Conservation (phyloP, 192 early-diverging fungal genomes). For the Piromyces finnis region DNA sequence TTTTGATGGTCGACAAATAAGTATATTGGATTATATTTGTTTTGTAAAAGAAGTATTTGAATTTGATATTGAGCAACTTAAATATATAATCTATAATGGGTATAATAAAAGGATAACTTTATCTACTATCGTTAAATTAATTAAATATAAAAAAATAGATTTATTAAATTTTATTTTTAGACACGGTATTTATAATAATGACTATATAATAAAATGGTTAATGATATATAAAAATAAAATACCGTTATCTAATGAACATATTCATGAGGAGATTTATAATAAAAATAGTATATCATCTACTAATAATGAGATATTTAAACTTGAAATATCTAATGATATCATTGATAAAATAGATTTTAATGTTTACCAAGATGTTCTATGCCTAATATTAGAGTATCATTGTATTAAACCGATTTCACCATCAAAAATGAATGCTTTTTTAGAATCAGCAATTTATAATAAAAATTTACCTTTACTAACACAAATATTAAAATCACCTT, state of each 20-base stretch:
- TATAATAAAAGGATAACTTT: neutral
- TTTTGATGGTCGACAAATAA: neutral
- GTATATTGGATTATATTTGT: neutral
- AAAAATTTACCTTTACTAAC: too few relatives aligned
- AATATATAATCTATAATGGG: neutral
- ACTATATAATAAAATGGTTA: neutral
- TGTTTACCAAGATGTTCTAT: too few relatives aligned
- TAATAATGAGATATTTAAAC: neutral
- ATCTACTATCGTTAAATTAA: neutral
- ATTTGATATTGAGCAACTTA: neutral
- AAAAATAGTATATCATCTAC: neutral
- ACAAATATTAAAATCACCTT: too few relatives aligned
- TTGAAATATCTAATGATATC: neutral
- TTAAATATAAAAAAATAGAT: neutral
- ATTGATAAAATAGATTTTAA: too few relatives aligned
- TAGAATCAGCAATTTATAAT: too few relatives aligned
- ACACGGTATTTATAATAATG: neutral
- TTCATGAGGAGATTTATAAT: neutral
- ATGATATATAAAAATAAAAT: neutral
- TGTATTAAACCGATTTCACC: too few relatives aligned
- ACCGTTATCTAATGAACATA: neutral
- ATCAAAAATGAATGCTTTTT: too few relatives aligned
- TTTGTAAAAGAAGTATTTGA: neutral
- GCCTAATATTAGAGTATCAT: too few relatives aligned
- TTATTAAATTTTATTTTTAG: neutral